Conservation (phyloP, 805 yeast genomes). For the Saturnispora besseyi region DNA sequence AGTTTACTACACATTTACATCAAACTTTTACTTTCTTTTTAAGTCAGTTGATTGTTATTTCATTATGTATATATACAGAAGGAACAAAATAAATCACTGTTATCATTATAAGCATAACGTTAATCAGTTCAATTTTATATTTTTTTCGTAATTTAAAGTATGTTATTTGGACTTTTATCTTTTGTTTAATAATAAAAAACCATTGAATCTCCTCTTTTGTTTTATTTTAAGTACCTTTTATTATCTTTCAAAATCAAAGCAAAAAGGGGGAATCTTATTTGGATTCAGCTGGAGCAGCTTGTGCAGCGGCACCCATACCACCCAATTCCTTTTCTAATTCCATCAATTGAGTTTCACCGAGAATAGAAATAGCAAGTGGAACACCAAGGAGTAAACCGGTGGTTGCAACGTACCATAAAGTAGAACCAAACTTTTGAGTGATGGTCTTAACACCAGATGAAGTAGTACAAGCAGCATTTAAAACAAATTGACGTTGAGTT, state of each 20-base stretch:
- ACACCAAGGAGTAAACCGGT: slow-evolving; percentile 82
- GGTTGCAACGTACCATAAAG: slow-evolving; percentile 81
- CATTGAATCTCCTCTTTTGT: too few relatives aligned
- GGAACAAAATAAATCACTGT: not conserved
- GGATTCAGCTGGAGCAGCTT: slow-evolving; percentile 11
- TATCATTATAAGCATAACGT: not conserved
- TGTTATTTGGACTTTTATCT: not conserved
- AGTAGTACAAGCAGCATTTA: slow-evolving; percentile 21
- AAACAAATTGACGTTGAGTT: slow-evolving; percentile 53
- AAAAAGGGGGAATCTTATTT: not conserved
- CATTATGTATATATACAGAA: not conserved
- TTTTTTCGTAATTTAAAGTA: not conserved
- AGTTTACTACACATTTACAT: too few relatives aligned
- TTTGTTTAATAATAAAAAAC: not conserved
- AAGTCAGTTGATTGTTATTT: not conserved
- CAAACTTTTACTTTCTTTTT: not conserved
- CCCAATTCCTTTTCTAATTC: slow-evolving; percentile 87
- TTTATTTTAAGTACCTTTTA: too few relatives aligned
- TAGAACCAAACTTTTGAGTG: slow-evolving; percentile 56
- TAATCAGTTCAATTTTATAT: not conserved
- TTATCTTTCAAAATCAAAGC: not conserved
- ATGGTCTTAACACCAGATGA: slow-evolving; percentile 37
- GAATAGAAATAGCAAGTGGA: slow-evolving; percentile 81
- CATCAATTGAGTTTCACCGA: slow-evolving; percentile 86
- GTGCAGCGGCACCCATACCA: slow-evolving; percentile 13